Conservation (phyloP, 768 basidiomycete species). For the Holtermanniella nyarrowii region DNA sequence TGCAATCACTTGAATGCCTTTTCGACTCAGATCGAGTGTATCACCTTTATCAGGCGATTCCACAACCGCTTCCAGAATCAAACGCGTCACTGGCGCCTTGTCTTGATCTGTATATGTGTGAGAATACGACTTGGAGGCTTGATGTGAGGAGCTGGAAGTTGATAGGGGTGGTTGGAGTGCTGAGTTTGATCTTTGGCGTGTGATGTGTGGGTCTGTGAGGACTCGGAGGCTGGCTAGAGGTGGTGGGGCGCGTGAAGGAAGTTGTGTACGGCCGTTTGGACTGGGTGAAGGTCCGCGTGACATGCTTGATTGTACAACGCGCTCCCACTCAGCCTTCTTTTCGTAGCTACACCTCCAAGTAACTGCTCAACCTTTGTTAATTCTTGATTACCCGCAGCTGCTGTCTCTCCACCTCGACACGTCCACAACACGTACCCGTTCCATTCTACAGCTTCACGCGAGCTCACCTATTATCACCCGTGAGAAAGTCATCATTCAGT, state of each 20-base stretch:
- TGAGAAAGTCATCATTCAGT: too few relatives aligned
- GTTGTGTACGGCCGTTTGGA: too few relatives aligned
- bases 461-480: too few relatives aligned
- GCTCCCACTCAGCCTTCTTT: too few relatives aligned
- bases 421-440: too few relatives aligned
- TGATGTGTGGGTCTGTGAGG: not conserved
- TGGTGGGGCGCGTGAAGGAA: not conserved
- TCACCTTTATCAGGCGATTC: constrained; percentile 63
- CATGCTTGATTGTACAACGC: too few relatives aligned
- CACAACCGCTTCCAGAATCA: constrained; percentile 5
- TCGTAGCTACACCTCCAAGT: too few relatives aligned
- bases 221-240: not conserved
- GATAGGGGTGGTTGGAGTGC: not conserved
- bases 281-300: not conserved
- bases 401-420: too few relatives aligned
- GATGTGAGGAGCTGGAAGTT: not conserved
- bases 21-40: constrained; percentile 74
- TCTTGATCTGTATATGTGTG: not conserved
- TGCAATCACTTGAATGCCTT: constrained; percentile 64
- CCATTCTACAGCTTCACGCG: too few relatives aligned
- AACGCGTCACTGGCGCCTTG: not conserved
- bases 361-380: too few relatives aligned
- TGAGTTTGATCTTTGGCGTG: not conserved
- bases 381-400: too few relatives aligned
- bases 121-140: not conserved